phyloP scores from a whole-genome alignment of 768 basidiomycete species.

The Brasilioporus rufonigricans region DNA sequence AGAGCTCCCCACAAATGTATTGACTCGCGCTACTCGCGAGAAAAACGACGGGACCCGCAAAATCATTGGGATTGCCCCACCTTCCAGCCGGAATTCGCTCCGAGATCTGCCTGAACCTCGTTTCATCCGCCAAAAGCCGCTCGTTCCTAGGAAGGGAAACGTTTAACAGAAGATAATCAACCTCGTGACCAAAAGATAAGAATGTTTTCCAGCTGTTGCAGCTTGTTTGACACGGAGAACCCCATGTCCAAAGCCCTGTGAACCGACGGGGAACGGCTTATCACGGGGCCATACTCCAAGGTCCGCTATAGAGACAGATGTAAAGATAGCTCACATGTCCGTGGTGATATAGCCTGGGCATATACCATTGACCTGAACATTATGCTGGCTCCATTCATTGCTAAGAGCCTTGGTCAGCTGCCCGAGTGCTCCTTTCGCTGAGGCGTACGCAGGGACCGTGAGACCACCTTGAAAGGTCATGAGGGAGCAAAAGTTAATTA shows the following conservation, averaged over 20 bases:
- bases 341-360: slow-evolving; percentile 88
- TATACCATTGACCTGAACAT: slow-evolving; percentile 86
- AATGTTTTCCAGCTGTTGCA: no score
- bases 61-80: slow-evolving; percentile 66
- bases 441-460: slow-evolving; percentile 86
- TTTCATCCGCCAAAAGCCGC: slow-evolving; percentile 58
- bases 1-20: slow-evolving; percentile 66
- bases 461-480: slow-evolving; percentile 55
- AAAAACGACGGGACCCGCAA: slow-evolving; percentile 66
- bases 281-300: slow-evolving; percentile 7
- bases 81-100: slow-evolving; percentile 68
- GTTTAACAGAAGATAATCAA: slow-evolving; percentile 11
- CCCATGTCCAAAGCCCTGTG: slow-evolving; percentile 6
- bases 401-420: slow-evolving; percentile 86
- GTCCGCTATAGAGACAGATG: slow-evolving; percentile 6
- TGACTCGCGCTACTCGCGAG: slow-evolving; percentile 62
- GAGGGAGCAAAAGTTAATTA: slow-evolving; percentile 65
- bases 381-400: slow-evolving; percentile 90
- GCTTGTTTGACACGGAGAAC: slow-evolving; percentile 2
- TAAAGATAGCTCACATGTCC: slow-evolving; percentile 62
- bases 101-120: slow-evolving; percentile 61
- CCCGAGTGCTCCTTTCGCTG: slow-evolving; percentile 86
- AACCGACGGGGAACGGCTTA: neutral
- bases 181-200: slow-evolving; percentile 5
- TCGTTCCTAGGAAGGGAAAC: slow-evolving; percentile 51